phyloP scores from a whole-genome alignment of 176 grass and related monocot genomes.

The Triticum timopheevii region DNA sequence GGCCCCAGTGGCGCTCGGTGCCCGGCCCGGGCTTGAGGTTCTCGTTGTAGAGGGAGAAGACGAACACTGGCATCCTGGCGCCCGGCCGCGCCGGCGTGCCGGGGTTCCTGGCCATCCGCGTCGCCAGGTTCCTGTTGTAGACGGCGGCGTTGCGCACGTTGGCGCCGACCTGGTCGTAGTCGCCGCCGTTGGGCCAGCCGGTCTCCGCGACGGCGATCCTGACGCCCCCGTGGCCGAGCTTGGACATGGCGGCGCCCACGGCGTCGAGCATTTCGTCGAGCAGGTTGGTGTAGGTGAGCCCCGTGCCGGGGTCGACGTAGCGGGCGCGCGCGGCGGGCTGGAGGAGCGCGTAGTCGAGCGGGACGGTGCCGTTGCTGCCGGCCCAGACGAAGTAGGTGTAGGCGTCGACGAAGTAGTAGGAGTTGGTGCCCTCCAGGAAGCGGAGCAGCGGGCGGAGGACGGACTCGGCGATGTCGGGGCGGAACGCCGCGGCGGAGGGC shows the following conservation, averaged over 20 bases:
- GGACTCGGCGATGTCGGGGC: slow-evolving; percentile 54
- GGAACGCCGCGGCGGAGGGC: slow-evolving; percentile 64
- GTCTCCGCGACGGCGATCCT: slow-evolving; percentile 77
- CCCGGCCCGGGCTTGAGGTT: slow-evolving; percentile 64
- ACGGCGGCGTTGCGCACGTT: slow-evolving; percentile 60
- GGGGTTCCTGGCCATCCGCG: slow-evolving; percentile 36
- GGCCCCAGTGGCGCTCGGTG: slow-evolving; percentile 77
- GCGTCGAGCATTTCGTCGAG: slow-evolving; percentile 91
- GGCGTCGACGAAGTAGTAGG: slow-evolving; percentile 83
- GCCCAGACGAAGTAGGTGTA: slow-evolving; percentile 90
- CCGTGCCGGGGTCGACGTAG: slow-evolving; percentile 60
- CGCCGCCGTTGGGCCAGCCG: slow-evolving; percentile 80
- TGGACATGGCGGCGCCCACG: slow-evolving; percentile 56
- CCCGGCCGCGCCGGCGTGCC: slow-evolving; percentile 64
- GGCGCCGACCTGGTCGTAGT: slow-evolving; percentile 71
- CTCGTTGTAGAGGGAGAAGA: slow-evolving; percentile 92
- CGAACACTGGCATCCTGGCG: slow-evolving; percentile 64
- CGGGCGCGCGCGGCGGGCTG: neutral
- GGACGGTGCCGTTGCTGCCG: slow-evolving; percentile 31
- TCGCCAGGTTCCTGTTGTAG: slow-evolving; percentile 79
- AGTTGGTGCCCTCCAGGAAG: slow-evolving; percentile 62
- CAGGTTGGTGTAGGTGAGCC: slow-evolving; percentile 69
- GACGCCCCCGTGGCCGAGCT: slow-evolving; percentile 61
- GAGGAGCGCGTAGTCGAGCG: slow-evolving; percentile 70
- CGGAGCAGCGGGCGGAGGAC: slow-evolving; percentile 75